Base-by-base conservation (phyloP, 2,329 filamentous ascomycete species). In the Trichoderma aggressivum region DNA sequence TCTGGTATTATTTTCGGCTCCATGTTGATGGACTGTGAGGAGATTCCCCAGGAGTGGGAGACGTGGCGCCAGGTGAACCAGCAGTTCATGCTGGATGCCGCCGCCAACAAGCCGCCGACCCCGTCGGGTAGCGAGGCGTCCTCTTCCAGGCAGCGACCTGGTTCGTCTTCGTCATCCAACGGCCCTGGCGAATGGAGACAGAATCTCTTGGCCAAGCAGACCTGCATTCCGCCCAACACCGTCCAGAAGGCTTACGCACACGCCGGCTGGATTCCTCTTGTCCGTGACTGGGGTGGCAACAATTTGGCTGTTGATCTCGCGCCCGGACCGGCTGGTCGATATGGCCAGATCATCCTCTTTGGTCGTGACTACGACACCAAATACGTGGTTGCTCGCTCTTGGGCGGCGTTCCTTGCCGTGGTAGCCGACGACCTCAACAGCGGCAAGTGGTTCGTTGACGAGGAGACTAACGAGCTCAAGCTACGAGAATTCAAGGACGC, bases 301-400 rank as follows among this genome's bases (percentile, higher is more conserved):
- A 97, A 97, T 84, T 86, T 99, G 78, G 95, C 94, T 21, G 89
- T 98, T 60, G 96, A 99, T 81, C 86, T 99, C 71, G 93, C 94
- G 7, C 96, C 96, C 26, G 96, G 96, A 3, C 93, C 95, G 11
- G 88, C 89, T 60, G 96, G 96, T 50, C 92, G 91, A 80, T 99
- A 96, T 95, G 96, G 96, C 68, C 96, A 99, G 80, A 90, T 99
- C 75, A 97, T 99, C 77, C 87, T 99, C 73, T 98, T 97, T 80
- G 96, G 96, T 64, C 93, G 96, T 72, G 96, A 99, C 83, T 99
- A 97, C 82, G 96, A 99, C 80, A 97, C 93, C 82, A 99, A 99
- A 84, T 99, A 97, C 79, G 96, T 99, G 7, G 88, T 99, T 70
- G 93, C 96, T 34, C 90, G 93, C 73, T 98, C 95, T 1, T 99